phyloP scores from a whole-genome alignment of 2,329 filamentous ascomycete species.

The Aspergillus spinulosporus region DNA sequence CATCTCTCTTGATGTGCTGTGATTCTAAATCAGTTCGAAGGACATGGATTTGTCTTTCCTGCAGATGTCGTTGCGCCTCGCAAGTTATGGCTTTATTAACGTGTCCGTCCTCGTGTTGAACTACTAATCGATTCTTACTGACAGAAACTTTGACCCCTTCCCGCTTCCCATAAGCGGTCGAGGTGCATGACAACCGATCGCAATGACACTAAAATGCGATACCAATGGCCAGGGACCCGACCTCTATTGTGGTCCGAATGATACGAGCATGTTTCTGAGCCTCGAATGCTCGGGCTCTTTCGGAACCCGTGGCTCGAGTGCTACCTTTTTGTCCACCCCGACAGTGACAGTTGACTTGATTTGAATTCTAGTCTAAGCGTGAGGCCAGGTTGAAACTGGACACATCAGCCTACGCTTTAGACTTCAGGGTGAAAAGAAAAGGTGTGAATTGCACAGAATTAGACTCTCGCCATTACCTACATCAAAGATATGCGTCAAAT shows the following conservation, averaged over 20 bases:
- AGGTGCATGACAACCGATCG: not conserved
- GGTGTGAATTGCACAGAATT: not conserved
- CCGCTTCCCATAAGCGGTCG: not conserved
- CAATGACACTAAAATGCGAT: not conserved
- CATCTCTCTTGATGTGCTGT: conserved; percentile 5
- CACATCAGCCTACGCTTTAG: not conserved
- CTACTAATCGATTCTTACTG: not conserved
- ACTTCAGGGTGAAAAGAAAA: not conserved
- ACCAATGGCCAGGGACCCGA: not conserved
- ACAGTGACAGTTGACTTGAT: not conserved
- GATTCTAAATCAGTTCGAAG: conserved; percentile 15
- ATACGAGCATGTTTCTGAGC: not conserved
- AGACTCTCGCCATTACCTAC: not conserved
- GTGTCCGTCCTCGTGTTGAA: not conserved
- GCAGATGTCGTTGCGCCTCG: conserved; percentile 4
- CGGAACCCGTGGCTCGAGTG: not conserved
- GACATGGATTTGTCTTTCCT: conserved; percentile 3
- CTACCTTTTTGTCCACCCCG: not conserved
- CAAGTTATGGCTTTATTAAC: conserved; percentile 5
- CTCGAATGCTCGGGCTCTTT: not conserved
- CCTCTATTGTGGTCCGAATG: not conserved
- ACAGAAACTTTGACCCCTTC: not conserved
- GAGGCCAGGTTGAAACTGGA: not conserved
- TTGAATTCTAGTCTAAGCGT: not conserved
- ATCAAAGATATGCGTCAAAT: not conserved